Evolutionary conservation across 1,284 basidiomycete species (phyloP), one percentile per base, ranked within the genome.

Genomic region (Microbotryum scabiosae): DNA sequence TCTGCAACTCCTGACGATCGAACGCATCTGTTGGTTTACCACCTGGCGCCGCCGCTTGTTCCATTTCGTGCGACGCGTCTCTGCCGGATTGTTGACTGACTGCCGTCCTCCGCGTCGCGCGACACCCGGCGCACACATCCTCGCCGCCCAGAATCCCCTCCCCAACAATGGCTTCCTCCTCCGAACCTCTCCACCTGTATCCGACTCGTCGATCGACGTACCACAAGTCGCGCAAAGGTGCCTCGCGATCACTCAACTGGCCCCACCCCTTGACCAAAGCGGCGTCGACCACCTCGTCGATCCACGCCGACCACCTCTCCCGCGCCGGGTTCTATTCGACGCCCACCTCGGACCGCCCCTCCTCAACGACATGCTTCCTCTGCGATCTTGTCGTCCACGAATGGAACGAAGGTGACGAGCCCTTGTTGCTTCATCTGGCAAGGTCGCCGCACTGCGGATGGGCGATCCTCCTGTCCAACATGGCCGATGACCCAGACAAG

Each of bases 281-380:
- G 12, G 56, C 55, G 4, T 50, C 61, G 4, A 56, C 52, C 9
- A 4, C 32, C 8, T 60, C 55, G 32, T 25, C 63, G 20, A 56
- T 65, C 51, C 65, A 67, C 46, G 63, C 65, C 2, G 63, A 64
- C 49, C 58, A 57, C 18, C 60, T 67, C 53, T 58, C 54, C 30
- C 43, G 18, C 1, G 54, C 54, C n/a, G 65, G 65, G 20, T 64
- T 67, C 60, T 61, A 62, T 54, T 57, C 55, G 43, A 67, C 63
- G 6, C 65, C 65, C 2, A 56, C 28, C 1, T 6, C 4, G 6
- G 57, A 62, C 50, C 58, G 62, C 26, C 54, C 63, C 21, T 62
- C 65, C 30, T 46, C 51, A 5, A 62, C 65, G 16, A 67, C 63
- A 5, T 67, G 65, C 43, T 67, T 62, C 60, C 41, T 50, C 7